These are phyloP conservation scores for Salix exigua DNA, from an alignment of 345 rosid species.

Conservation along the genomic window DNA sequence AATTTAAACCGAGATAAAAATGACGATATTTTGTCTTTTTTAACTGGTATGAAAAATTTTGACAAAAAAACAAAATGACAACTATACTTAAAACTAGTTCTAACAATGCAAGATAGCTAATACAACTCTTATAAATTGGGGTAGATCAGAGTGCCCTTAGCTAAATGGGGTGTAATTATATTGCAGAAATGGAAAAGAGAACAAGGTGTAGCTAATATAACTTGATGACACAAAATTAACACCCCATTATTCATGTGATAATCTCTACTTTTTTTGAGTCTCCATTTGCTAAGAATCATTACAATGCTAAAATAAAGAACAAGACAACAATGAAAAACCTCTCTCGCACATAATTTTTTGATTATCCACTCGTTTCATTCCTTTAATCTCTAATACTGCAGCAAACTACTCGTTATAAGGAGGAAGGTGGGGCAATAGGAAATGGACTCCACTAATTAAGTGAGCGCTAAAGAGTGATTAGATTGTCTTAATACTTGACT, in stretches of 20 bases:
- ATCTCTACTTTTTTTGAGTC: no score
- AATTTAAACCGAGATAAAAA: no score
- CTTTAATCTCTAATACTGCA: neutral
- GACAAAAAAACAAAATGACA: no score
- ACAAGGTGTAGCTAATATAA: neutral
- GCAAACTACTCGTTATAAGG: neutral
- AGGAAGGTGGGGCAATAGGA: neutral
- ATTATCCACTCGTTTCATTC: neutral
- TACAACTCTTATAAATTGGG: neutral
- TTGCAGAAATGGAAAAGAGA: neutral
- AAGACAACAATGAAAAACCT: neutral
- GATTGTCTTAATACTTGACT: neutral
- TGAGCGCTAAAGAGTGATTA: neutral
- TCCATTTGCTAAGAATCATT: no score
- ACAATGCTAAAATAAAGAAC: neutral
- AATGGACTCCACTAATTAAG: neutral
- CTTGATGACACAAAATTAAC: neutral
- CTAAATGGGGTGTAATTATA: neutral
- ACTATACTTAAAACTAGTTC: no score
- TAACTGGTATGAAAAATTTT: no score
- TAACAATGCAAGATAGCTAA: neutral
- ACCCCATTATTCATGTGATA: no score
- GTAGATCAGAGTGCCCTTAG: neutral
- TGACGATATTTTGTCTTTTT: accelerated
- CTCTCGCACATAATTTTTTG: neutral